phyloP scores from a whole-genome alignment of 2,329 filamentous ascomycete species.

The Colletotrichum simmondsii region DNA sequence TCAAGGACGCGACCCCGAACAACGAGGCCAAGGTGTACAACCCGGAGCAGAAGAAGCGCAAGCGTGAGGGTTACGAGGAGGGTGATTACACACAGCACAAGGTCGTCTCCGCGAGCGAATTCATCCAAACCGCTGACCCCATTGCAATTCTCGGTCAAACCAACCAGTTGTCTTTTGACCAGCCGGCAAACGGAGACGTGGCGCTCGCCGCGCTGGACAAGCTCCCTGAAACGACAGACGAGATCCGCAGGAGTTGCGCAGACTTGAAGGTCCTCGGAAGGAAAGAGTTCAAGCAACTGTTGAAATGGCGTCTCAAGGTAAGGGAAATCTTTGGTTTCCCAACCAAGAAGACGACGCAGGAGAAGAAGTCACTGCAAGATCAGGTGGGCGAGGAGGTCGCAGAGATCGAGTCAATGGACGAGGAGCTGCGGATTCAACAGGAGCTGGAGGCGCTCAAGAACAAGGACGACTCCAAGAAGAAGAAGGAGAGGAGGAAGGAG shows the following conservation, averaged over 20 bases:
- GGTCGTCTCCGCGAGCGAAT: conserved; percentile 87
- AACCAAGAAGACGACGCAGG: conserved; percentile 71
- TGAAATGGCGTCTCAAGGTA: conserved; percentile 90
- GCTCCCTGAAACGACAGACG: conserved; percentile 85
- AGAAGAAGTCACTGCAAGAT: conserved; percentile 45
- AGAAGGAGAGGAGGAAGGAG: conserved; percentile 84
- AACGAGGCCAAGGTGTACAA: conserved; percentile 99
- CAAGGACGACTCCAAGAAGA: conserved; percentile 79
- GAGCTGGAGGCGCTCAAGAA: conserved; percentile 87
- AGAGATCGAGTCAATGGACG: conserved; percentile 90
- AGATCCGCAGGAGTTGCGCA: conserved; percentile 81
- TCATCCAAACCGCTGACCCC: conserved; percentile 92
- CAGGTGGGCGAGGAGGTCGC: conserved; percentile 76
- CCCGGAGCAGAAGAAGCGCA: conserved; percentile 95
- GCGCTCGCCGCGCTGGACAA: conserved; percentile 87
- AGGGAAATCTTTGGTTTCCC: conserved; percentile 91
- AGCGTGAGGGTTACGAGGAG: conserved; percentile 97
- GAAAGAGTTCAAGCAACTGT: conserved; percentile 91
- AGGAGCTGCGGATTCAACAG: conserved; percentile 90
- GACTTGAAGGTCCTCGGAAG: conserved; percentile 92
- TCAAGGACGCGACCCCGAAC: conserved; percentile 87
- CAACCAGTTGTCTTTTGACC: conserved; percentile 86
- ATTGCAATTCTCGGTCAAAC: conserved; percentile 89
- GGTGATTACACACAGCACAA: conserved; percentile 95
- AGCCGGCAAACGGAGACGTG: conserved; percentile 83